Percentiles rank a stretch among this genome's conserved stretches.
These are phyloP conservation scores for Coemansia furcata DNA, from an alignment of 192 early-diverging fungal species.

Conservation along the genomic window DNA sequence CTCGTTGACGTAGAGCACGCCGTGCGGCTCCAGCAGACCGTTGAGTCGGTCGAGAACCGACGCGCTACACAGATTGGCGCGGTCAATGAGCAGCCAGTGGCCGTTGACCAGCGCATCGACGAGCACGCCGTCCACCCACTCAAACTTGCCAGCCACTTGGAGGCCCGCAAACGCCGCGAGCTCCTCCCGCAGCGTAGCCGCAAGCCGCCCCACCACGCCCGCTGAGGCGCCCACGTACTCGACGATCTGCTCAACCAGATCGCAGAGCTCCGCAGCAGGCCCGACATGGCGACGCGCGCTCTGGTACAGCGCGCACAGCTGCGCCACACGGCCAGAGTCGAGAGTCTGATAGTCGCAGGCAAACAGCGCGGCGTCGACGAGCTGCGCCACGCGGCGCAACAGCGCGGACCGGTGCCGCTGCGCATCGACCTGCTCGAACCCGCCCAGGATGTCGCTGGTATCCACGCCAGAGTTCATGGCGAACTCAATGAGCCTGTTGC, in stretches of 20 bases:
- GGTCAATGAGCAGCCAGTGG: conserved; percentile 93
- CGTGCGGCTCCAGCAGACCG: conserved; percentile 85
- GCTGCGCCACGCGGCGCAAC: not conserved
- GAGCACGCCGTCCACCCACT: conserved; percentile 96
- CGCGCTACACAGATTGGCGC: conserved; percentile 93
- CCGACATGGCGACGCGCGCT: not conserved
- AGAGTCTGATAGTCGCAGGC: conserved; percentile 2
- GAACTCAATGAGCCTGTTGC: conserved; percentile 86
- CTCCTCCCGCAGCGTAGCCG: not conserved
- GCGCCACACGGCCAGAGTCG: not conserved
- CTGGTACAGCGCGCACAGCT: not conserved
- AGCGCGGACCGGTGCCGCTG: conserved; percentile 59
- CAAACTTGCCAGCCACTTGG: conserved; percentile 78
- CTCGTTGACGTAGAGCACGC: conserved; percentile 86
- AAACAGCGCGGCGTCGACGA: conserved; percentile 3
- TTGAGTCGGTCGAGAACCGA: conserved; percentile 96
- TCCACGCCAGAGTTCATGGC: conserved; percentile 94
- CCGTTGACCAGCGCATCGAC: conserved; percentile 87
- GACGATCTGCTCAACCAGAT: conserved; percentile 8
- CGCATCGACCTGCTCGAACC: conserved; percentile 95
- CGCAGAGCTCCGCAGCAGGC: conserved; percentile 7
- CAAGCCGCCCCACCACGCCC: not conserved
- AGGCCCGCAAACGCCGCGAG: conserved; percentile 7
- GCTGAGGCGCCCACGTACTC: not conserved
- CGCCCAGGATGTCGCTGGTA: conserved; percentile 92